phyloP scores from a whole-genome alignment of 352 stramenopile species.

The Globisporangium nodosum region DNA sequence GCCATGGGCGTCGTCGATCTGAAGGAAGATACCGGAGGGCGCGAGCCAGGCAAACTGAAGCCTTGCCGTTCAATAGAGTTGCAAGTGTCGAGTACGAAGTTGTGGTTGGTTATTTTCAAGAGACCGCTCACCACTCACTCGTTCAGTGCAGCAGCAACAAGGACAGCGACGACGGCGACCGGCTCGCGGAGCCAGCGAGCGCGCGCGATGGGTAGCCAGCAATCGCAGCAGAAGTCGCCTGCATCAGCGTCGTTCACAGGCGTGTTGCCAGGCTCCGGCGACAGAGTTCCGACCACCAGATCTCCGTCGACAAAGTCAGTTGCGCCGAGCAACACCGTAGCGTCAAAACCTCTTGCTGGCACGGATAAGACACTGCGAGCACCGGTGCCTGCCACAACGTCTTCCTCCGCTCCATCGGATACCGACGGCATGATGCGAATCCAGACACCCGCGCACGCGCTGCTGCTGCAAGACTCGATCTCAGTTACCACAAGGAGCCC shows the following conservation, averaged over 20 bases:
- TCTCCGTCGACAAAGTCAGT: too few relatives aligned
- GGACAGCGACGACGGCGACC: neutral
- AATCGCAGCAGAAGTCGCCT: neutral
- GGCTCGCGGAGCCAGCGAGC: too few relatives aligned
- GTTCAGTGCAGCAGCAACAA: too few relatives aligned
- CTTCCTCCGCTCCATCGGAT: neutral
- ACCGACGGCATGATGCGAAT: neutral
- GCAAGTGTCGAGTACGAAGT: too few relatives aligned
- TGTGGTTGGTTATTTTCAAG: too few relatives aligned
- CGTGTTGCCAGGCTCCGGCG: neutral
- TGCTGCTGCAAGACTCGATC: neutral
- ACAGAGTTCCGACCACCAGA: too few relatives aligned
- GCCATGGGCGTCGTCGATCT: too few relatives aligned
- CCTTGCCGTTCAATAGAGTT: neutral
- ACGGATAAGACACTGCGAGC: neutral
- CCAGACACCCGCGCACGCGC: conserved; percentile 6
- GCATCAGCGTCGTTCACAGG: neutral
- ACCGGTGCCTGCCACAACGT: neutral
- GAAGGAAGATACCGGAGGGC: too few relatives aligned
- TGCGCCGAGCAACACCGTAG: too few relatives aligned
- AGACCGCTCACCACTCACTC: too few relatives aligned
- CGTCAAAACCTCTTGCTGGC: neutral
- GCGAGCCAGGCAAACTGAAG: neutral
- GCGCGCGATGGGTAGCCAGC: neutral
- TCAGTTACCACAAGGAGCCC: neutral